Evolutionary conservation across 495 filamentous ascomycete genomes (phyloP), one percentile per base, ranked within the genome.

Genomic region (Xylaria flabelliformis): DNA sequence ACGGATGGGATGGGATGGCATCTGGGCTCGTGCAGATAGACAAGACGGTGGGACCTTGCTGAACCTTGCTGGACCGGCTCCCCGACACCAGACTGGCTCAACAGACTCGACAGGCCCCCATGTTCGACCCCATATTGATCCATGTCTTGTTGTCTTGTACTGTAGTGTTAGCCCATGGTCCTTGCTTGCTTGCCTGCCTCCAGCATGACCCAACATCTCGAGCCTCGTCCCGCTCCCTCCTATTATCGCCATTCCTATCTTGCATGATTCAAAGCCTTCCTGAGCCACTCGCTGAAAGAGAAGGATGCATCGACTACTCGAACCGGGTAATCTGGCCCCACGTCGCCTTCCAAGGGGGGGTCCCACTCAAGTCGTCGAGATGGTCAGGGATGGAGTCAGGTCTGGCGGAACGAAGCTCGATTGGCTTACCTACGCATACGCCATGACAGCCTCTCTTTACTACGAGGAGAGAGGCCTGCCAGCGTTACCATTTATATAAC

Each of bases 371-470:
- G 32, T 48, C 46, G 46, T 63, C 70, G 63, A 67, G 50, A 72
- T 26, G 32, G 62, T 61, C 70, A 65, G 63, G 53, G 50, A 72
- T 71, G 59, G 69, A 72, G 62, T 72, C 70, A 67, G 59, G 51
- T 67, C 51, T 66, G 70, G 63, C 70, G 62, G 70, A 32, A 48
- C 62, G 24, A 53, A 39, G 62, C 51, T 67, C 29, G 17, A 72
- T 66, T 66, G 70, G 70, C n/a, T 42, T 67, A 34, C 39, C 21
- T 24, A 61, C 44, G 39, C 62, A 56, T 53, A 41, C 50, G 51
- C 61, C 70, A 72, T 50, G 63, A 61, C 63, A 59, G 44, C 70
- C 63, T 72, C 51, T 72, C 62, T 72, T 29, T 41, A 46, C 66
- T 19, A 53, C 46, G 12, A 41, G 42, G 6, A 39, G 32, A 26